Evolutionary conservation across 345 rosid genomes (phyloP).

Genomic region (Lumnitzera littorea): DNA sequence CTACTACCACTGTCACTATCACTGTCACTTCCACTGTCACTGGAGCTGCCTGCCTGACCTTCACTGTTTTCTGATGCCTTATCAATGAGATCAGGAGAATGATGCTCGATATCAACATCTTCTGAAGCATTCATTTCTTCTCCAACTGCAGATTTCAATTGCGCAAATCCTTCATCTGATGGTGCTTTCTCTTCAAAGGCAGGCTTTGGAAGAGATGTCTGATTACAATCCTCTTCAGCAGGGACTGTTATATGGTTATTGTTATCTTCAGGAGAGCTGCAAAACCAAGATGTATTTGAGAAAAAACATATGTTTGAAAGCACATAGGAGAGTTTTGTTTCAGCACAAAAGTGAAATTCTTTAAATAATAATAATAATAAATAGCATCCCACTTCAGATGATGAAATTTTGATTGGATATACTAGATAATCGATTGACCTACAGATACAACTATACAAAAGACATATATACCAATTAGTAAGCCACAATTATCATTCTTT

Average conservation of each 20-base stretch:
- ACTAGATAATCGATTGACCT: no score
- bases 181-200: slow-evolving; percentile 31
- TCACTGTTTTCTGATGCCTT: slow-evolving; percentile 59
- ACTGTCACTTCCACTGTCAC: slow-evolving; percentile 68
- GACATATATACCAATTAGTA: no score
- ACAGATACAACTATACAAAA: no score
- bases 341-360: no score
- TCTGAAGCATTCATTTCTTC: slow-evolving; percentile 34
- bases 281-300: slow-evolving; percentile 5
- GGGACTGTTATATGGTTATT: slow-evolving; percentile 30
- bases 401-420: no score
- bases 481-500: no score
- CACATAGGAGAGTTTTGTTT: background rate
- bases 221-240: slow-evolving; percentile 41
- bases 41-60: slow-evolving; percentile 59
- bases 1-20: slow-evolving; percentile 65
- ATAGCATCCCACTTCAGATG: no score
- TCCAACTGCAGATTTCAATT: slow-evolving; percentile 25
- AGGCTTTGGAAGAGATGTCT: slow-evolving; percentile 37
- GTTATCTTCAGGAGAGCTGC: slow-evolving; percentile 74
- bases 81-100: slow-evolving; percentile 50
- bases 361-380: no score
- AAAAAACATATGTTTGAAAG: slow-evolving; percentile 1
- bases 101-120: slow-evolving; percentile 38
- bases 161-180: slow-evolving; percentile 27